Base-by-base conservation (phyloP, 1,139 yeast species). In the Magnusiomyces paraingens region DNA sequence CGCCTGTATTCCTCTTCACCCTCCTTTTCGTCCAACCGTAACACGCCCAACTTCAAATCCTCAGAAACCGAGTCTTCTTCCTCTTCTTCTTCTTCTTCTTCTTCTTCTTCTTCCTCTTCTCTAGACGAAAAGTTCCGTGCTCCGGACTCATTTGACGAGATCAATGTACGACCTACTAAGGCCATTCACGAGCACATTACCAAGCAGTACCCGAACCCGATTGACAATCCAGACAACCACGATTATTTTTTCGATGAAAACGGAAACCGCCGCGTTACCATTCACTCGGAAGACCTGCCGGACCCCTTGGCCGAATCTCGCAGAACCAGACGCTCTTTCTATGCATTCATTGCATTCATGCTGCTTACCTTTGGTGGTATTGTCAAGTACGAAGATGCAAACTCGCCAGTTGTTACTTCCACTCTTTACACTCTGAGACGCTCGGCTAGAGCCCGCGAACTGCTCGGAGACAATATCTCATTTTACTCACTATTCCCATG, bases 361-460 rank as follows among this genome's bases (percentile, higher is more conserved):
- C 78, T 82, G 10, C 72, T 80, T 6, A 75, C 93, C 5, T 78
- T 91, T 61, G 77, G 79, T 20, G 77, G 86, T 42, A 86, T 90
- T 62, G 84, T 91, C 78, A 90, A 93, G 73, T 91, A 91, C 71
- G 98, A 93, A 67, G 91, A 89, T 68, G 83, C 90, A 22, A 81
- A 86, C 53, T 86, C 95, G 8, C 96, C 98, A 1, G 81, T 91
- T 55, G 85, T 90, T 60, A 80, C 86, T 46, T 90, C 96, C n/a
- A 85, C 95, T 2, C 73, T 93, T 67, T 90, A 89, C 69, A 86
- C 88, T 57, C 73, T 93, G 62, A 80, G 98, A 65, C 78, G 96
- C 65, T 84, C 94, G 2, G 75, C 77, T n/a, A 62, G 72, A 49
- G 93, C 90, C n/a, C 74, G 79, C 48, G 79, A 78, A 18, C 67